Conservation (phyloP, 73 alveolate genomes). For the Diophrys sp. region DNA sequence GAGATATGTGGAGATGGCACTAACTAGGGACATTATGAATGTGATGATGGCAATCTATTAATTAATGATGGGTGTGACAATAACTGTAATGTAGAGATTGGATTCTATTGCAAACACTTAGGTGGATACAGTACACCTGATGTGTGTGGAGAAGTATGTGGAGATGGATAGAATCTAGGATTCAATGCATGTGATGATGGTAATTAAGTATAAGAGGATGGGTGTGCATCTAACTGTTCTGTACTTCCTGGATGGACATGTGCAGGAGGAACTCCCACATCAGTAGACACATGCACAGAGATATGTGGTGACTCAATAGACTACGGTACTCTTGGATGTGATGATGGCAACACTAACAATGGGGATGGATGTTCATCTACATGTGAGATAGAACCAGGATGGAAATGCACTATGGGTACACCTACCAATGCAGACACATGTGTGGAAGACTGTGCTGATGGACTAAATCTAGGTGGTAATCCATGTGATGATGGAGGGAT, state of each 20-base stretch:
- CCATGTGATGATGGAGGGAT: constrained; percentile 26
- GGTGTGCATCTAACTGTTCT: constrained; percentile 44
- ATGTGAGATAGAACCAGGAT: constrained; percentile 53
- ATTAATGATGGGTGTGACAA: constrained; percentile 53
- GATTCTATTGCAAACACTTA: constrained; percentile 15
- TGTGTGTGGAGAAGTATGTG: constrained; percentile 28
- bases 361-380: constrained; percentile 49
- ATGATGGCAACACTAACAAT: constrained; percentile 50
- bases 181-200: constrained; percentile 52
- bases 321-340: constrained; percentile 30
- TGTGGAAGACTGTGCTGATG: constrained; percentile 44
- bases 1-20: constrained; percentile 54
- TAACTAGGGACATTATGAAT: constrained; percentile 16
- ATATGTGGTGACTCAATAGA: constrained; percentile 45
- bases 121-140: constrained; percentile 16
- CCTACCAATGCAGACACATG: constrained; percentile 25
- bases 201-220: constrained; percentile 35
- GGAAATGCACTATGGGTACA: constrained; percentile 50
- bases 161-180: constrained; percentile 28
- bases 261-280: constrained; percentile 26
- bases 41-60: constrained; percentile 63
- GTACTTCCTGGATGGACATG: constrained; percentile 50
- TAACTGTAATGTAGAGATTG: constrained; percentile 23
- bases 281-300: constrained; percentile 22
- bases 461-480: constrained; percentile 11